Conservation (phyloP, 1,139 yeast species). For the Pichia cactophila region DNA sequence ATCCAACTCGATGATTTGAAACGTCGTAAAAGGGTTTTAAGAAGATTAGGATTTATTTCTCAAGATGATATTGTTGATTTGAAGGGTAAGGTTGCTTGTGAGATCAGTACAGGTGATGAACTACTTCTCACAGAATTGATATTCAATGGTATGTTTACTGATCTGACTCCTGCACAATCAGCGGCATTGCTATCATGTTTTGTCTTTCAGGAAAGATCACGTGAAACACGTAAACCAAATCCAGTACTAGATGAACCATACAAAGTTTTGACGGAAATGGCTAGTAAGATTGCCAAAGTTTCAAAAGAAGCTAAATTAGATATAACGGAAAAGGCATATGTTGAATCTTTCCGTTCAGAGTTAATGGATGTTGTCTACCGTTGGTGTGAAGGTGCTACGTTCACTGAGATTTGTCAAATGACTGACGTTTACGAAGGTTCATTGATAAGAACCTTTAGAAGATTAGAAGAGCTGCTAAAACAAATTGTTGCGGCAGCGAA, state of each 20-base stretch:
- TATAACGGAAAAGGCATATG: constrained; percentile 82
- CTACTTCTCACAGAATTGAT: constrained; percentile 81
- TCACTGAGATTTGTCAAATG: constrained; percentile 96
- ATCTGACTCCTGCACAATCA: constrained; percentile 78
- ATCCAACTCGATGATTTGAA: constrained; percentile 90
- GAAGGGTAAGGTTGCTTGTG: constrained; percentile 63
- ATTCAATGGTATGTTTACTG: constrained; percentile 91
- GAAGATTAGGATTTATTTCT: constrained; percentile 76
- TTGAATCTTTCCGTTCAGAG: constrained; percentile 84
- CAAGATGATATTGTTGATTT: constrained; percentile 81
- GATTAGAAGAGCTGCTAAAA: constrained; percentile 86
- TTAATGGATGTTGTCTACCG: constrained; percentile 94
- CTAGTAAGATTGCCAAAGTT: constrained; percentile 79
- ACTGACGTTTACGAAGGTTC: constrained; percentile 98
- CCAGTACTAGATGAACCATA: constrained; percentile 88
- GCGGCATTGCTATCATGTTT: constrained; percentile 90
- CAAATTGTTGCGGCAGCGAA: constrained; percentile 88
- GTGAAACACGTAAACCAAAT: constrained; percentile 76
- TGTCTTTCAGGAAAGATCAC: constrained; percentile 93
- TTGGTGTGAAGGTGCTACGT: constrained; percentile 95
- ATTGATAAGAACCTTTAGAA: constrained; percentile 84
- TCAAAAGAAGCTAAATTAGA: constrained; percentile 86
- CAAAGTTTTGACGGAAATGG: constrained; percentile 82
- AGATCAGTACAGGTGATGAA: constrained; percentile 93
- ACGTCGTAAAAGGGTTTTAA: constrained; percentile 83